Evolutionary conservation across 345 rosid species (phyloP), one percentile per base, ranked within the genome.

Genomic region (Lumnitzera racemosa): DNA sequence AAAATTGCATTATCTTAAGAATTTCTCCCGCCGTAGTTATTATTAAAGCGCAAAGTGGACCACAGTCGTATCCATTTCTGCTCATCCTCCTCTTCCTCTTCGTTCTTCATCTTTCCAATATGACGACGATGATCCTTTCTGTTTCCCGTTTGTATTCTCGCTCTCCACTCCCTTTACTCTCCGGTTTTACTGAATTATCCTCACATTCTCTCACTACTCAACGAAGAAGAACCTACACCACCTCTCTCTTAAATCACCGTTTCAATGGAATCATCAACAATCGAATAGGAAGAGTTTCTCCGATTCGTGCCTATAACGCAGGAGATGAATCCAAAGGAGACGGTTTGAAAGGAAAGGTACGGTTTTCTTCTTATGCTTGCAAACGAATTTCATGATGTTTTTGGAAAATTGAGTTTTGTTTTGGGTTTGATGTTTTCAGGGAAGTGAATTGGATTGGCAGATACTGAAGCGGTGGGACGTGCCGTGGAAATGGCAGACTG

Each of bases 401-500:
- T 46, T 36, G 3, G 58, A 53, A 25, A 24, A 46, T 24, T 54
- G 20, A 36, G 10, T 36, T 36, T 36, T 36, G 43, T 36, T 36
- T 36, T 36, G 36, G 36, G 20, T 29, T 7, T 23, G 13, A 5
- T 36, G 57, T 15, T 62, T 51, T 27, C 47, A 78, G 81, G 74
- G 63, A 56, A 58, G 55, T 29, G 72, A 69, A 64, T 58, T 69
- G 59, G 80, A 76, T 15, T 87, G 90, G 95, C 80, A 83, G 13
- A 73, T 87, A 43, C 79, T 89, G 46, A 36, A 84, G 78, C 73
- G 91, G 63, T 92, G 98, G 98, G 86, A 92, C 49, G 96, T 84
- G 49, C 98, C 98, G 14, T 92, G 98, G 96, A 73, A 74, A 58
- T 89, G 98, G 98, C 84, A 75, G 52, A 87, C 96, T 46, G 83